A percentile compares a stretch with the other conserved stretches of the same genome.
These are phyloP conservation scores for Patellifolia procumbens DNA, from an alignment of 179 eudicot genomes.

Conservation along the genomic window DNA sequence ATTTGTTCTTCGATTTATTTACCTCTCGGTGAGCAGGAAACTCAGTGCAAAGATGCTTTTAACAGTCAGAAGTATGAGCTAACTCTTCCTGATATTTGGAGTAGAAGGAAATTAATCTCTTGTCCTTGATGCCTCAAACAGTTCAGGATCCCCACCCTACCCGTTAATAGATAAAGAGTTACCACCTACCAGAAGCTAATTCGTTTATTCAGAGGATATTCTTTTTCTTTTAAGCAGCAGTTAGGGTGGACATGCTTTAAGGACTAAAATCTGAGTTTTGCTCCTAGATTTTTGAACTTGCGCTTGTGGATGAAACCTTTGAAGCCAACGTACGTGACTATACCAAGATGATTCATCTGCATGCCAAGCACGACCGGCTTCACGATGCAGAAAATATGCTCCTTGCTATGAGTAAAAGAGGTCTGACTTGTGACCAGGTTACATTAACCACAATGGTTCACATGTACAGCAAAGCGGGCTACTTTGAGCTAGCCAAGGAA, in stretches of 20 bases:
- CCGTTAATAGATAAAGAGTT: too few relatives aligned
- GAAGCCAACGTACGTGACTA: conserved; percentile 89
- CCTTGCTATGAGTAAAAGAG: conserved; percentile 57
- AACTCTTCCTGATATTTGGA: background rate
- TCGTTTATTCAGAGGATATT: background rate
- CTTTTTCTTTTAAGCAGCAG: background rate
- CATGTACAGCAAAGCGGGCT: conserved; percentile 89
- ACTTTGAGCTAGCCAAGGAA: conserved; percentile 64
- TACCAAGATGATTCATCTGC: conserved; percentile 78
- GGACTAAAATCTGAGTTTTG: conserved; percentile 11
- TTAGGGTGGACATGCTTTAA: background rate
- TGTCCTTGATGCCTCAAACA: background rate
- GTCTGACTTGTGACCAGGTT: conserved; percentile 74
- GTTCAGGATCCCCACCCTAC: background rate
- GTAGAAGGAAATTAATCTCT: background rate
- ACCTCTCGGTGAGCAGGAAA: too few relatives aligned
- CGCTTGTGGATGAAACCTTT: conserved; percentile 78
- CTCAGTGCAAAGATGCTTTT: too few relatives aligned
- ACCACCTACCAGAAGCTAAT: background rate
- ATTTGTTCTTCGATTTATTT: too few relatives aligned
- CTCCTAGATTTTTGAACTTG: conserved; percentile 60
- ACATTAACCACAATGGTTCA: conserved; percentile 75
- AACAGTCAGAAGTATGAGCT: too few relatives aligned
- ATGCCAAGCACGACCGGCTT: conserved; percentile 59
- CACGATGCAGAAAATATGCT: conserved; percentile 66